Conservation (phyloP, 345 rosid species). For the Sonneratia caseolaris region DNA sequence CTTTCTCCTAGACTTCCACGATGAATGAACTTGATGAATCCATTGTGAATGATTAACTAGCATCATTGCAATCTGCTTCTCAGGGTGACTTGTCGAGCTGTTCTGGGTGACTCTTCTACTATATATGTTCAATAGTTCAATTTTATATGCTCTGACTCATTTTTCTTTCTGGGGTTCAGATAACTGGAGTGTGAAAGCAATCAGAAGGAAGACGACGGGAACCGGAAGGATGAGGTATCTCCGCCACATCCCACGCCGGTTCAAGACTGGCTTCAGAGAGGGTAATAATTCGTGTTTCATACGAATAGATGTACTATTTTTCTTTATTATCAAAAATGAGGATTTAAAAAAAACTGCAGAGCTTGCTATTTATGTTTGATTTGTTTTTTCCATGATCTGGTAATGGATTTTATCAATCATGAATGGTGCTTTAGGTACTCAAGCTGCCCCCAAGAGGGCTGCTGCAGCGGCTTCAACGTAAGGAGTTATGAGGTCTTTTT, state of each 20-base stretch:
- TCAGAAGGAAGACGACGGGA: constrained; percentile 95
- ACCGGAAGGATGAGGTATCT: constrained; percentile 92
- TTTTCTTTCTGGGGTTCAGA: constrained; percentile 25
- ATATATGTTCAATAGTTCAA: neutral
- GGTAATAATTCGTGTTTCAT: constrained; percentile 21
- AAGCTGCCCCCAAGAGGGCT: constrained; percentile 18
- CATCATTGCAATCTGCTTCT: too few species aligned
- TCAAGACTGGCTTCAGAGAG: constrained; percentile 92
- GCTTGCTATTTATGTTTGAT: neutral
- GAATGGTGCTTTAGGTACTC: constrained; percentile 11
- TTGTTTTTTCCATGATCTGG: neutral
- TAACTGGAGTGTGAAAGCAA: constrained; percentile 98
- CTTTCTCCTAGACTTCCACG: too few species aligned
- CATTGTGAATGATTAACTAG: too few species aligned
- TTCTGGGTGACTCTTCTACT: too few species aligned
- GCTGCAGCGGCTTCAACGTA: constrained; percentile 14
- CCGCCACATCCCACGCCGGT: constrained; percentile 72
- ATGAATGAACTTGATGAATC: too few species aligned
- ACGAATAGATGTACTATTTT: neutral
- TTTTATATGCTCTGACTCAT: neutral
- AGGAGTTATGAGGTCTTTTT: neutral
- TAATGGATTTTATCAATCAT: neutral
- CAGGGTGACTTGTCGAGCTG: too few species aligned
- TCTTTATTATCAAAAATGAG: too few species aligned
- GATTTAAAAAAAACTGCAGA: too few species aligned